These are phyloP conservation scores for Pseudozyma flocculosa DNA, from an alignment of 1,284 basidiomycete species.

Conservation along the genomic window DNA sequence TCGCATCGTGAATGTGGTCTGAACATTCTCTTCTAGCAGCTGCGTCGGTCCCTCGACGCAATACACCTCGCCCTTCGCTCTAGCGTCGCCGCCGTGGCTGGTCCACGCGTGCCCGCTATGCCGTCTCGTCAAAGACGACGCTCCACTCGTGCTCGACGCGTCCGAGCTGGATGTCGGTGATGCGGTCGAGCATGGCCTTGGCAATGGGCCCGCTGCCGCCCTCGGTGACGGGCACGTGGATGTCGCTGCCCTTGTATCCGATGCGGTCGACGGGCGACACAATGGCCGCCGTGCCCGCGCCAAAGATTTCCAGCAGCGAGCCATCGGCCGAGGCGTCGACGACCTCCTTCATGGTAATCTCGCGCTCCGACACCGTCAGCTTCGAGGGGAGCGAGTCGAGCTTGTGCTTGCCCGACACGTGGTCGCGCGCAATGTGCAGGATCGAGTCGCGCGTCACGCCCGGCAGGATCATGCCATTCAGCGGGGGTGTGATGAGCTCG, in stretches of 20 bases:
- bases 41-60: too few relatives aligned
- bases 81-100: too few relatives aligned
- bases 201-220: constrained; percentile 86
- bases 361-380: constrained; percentile 76
- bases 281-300: constrained; percentile 70
- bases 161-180: constrained; percentile 88
- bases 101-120: too few relatives aligned
- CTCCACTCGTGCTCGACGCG: constrained; percentile 79
- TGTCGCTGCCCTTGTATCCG: constrained; percentile 82
- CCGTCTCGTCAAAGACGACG: constrained; percentile 52
- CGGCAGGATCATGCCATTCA: constrained; percentile 93
- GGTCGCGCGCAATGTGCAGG: constrained; percentile 75
- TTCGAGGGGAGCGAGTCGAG: constrained; percentile 58
- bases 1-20: too few relatives aligned
- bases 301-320: constrained; percentile 84
- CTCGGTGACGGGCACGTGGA: constrained; percentile 78
- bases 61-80: too few relatives aligned
- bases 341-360: constrained; percentile 85
- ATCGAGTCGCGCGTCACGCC: constrained; percentile 89
- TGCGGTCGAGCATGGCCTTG: constrained; percentile 75
- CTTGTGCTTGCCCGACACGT: constrained; percentile 65
- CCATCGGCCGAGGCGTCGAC: constrained; percentile 72
- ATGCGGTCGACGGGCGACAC: constrained; percentile 67
- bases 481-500: constrained; percentile 66
- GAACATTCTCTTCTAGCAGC: too few relatives aligned